phyloP scores from a whole-genome alignment of 1,139 yeast genomes.

The Geotrichum macrosporum region DNA sequence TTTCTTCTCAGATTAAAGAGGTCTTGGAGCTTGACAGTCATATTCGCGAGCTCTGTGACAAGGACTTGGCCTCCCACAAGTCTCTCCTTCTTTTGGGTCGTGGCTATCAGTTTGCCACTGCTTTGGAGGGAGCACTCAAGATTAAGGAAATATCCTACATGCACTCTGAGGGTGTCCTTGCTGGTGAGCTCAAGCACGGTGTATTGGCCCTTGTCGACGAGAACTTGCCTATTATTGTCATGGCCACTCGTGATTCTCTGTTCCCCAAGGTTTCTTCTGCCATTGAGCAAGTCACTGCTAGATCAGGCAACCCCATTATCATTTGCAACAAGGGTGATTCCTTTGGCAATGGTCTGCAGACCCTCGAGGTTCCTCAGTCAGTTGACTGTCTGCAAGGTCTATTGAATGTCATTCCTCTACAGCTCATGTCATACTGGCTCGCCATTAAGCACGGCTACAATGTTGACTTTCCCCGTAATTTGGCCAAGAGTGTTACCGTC shows the following conservation, averaged over 20 bases:
- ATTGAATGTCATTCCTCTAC: slow-evolving; percentile 89
- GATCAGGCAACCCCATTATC: slow-evolving; percentile 95
- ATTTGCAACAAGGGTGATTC: slow-evolving; percentile 88
- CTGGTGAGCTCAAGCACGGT: slow-evolving; percentile 99
- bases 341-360: slow-evolving; percentile 41
- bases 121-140: slow-evolving; percentile 96
- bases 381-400: slow-evolving; percentile 98
- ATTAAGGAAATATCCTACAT: slow-evolving; percentile 97
- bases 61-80: slow-evolving; percentile 70
- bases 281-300: slow-evolving; percentile 92
- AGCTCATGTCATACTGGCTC: slow-evolving; percentile 94
- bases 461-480: slow-evolving; percentile 97
- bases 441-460: slow-evolving; percentile 94
- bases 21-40: slow-evolving; percentile 65
- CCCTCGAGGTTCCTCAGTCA: slow-evolving; percentile 85
- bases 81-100: slow-evolving; percentile 90
- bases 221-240: slow-evolving; percentile 85
- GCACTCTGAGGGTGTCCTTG: slow-evolving; percentile 99
- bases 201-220: slow-evolving; percentile 95
- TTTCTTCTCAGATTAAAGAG: slow-evolving; percentile 79
- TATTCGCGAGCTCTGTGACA: slow-evolving; percentile 65
- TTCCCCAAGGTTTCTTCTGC: slow-evolving; percentile 97
- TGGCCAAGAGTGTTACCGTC: slow-evolving; percentile 97
- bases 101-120: slow-evolving; percentile 96
- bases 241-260: slow-evolving; percentile 93